Base-by-base conservation (phyloP, 1,284 basidiomycete genomes). In the Ceratobasidium sp. region DNA sequence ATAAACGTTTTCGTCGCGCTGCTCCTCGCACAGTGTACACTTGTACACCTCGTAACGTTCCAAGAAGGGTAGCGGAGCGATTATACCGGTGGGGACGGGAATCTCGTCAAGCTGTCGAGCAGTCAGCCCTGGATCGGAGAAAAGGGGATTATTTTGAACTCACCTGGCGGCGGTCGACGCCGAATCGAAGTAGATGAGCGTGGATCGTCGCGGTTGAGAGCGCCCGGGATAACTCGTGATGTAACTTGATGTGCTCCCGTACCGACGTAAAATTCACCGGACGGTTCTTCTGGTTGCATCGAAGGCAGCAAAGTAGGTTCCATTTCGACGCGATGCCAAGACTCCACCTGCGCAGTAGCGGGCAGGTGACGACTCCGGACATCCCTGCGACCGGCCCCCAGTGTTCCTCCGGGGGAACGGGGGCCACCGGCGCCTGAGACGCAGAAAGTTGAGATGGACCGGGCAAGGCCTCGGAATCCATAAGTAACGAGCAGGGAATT, bases 331-430 rank as follows among this genome's bases (percentile, higher is more conserved):
- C 57, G 27, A 59, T 35, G 8, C n/a, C 57, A 10, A 59, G 57
- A 14, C 33, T 16, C 27, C 33, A 59, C 23, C 18, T 7, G 16
- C 27, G 14, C 7, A 59, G 23, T 10, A 27, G n/a, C 7, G n/a
- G n/a, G 57, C 57, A 59, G 57, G 57, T 59, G 8, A 59, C 27
- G 33, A 59, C 23, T n/a, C 33, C 57, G 57, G 57, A 23, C 50
- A 52, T 52, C 46, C 20, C 20, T 20, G 46, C 46, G 46, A 48
- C 46, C 27, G 27, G 27, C 46, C 20, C 46, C 46, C 46, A 48
- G 46, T 20, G 20, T 48, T 48, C 20, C 46, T 48, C 46, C 27
- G 27, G 27, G 27, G 27, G 27, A 30, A 30, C 27, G 27, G 27
- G 27, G 27, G 27, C 27, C 27, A 30, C 27, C 27, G 27, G 27